Conservation (phyloP, 2,329 filamentous ascomycete species). For the Lasiodiplodia hormozganensis region DNA sequence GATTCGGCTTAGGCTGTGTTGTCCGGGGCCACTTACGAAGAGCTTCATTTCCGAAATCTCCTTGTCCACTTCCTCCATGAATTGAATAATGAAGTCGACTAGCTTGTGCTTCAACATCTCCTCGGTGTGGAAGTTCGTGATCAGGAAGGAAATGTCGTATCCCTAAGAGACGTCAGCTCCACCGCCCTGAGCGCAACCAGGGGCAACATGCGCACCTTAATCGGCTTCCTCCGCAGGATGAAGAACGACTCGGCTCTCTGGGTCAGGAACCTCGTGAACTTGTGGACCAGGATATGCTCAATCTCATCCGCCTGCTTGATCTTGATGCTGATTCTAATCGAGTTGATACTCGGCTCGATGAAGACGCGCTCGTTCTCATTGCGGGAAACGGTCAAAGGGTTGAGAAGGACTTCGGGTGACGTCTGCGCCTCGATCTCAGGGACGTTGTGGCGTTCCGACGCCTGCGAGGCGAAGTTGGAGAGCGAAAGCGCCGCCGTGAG, state of each 20-base stretch:
- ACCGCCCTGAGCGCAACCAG: slow-evolving; percentile 29
- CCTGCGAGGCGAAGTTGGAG: slow-evolving; percentile 97
- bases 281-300: slow-evolving; percentile 96
- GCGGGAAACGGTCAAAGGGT: slow-evolving; percentile 86
- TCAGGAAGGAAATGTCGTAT: slow-evolving; percentile 98
- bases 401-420: slow-evolving; percentile 92
- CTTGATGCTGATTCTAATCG: slow-evolving; percentile 94
- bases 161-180: slow-evolving; percentile 61
- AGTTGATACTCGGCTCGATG: slow-evolving; percentile 97
- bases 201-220: slow-evolving; percentile 69
- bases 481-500: slow-evolving; percentile 92
- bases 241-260: slow-evolving; percentile 98
- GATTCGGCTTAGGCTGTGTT: background rate
- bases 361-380: slow-evolving; percentile 98
- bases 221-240: slow-evolving; percentile 90
- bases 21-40: slow-evolving; percentile 72
- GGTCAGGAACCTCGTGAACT: slow-evolving; percentile 96
- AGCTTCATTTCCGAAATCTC: slow-evolving; percentile 99
- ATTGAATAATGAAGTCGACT: slow-evolving; percentile 98
- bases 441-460: slow-evolving; percentile 95
- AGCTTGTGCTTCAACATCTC: slow-evolving; percentile 99
- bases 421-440: slow-evolving; percentile 94
- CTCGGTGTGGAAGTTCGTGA: slow-evolving; percentile 98
- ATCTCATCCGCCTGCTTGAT: slow-evolving; percentile 99
- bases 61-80: slow-evolving; percentile 99